phyloP scores from a whole-genome alignment of 2,329 filamentous ascomycete species.

The Claviceps sp. region DNA sequence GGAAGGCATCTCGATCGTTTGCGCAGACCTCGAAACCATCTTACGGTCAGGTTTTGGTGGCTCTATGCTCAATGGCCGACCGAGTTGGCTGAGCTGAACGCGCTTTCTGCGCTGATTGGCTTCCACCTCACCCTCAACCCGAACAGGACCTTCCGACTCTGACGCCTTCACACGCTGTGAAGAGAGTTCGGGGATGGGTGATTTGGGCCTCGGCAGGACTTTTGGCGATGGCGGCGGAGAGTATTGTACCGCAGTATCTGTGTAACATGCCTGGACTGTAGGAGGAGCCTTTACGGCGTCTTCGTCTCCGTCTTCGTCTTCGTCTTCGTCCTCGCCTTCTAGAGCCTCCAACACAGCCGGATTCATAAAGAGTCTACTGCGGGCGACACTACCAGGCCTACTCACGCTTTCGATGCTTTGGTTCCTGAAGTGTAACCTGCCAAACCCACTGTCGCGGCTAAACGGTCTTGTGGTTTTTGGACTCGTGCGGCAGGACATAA shows the following conservation, averaged over 20 bases:
- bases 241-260: constrained; percentile 67
- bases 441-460: constrained; percentile 43
- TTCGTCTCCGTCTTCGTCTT: constrained; percentile 34
- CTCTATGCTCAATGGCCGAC: constrained; percentile 36
- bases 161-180: constrained; percentile 23
- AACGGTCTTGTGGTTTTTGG: constrained; percentile 36
- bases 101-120: constrained; percentile 63
- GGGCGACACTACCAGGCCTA: constrained; percentile 39
- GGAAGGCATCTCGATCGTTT: constrained; percentile 23
- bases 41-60: constrained; percentile 22
- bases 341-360: constrained; percentile 41
- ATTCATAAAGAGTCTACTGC: constrained; percentile 40
- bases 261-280: constrained; percentile 40
- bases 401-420: constrained; percentile 45
- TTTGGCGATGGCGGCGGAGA: constrained; percentile 69
- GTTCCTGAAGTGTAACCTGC: constrained; percentile 37
- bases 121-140: constrained; percentile 47
- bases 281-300: constrained; percentile 21
- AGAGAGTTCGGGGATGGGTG: constrained; percentile 26
- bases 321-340: constrained; percentile 42
- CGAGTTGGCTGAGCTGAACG: constrained; percentile 40
- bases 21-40: constrained; percentile 43
- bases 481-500: constrained; percentile 33
- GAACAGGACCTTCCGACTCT: constrained; percentile 29
- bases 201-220: constrained; percentile 25